Evolutionary conservation across 345 rosid species (phyloP), one percentile per base, ranked within the genome.

Genomic region (Rubroshorea leprosula): DNA sequence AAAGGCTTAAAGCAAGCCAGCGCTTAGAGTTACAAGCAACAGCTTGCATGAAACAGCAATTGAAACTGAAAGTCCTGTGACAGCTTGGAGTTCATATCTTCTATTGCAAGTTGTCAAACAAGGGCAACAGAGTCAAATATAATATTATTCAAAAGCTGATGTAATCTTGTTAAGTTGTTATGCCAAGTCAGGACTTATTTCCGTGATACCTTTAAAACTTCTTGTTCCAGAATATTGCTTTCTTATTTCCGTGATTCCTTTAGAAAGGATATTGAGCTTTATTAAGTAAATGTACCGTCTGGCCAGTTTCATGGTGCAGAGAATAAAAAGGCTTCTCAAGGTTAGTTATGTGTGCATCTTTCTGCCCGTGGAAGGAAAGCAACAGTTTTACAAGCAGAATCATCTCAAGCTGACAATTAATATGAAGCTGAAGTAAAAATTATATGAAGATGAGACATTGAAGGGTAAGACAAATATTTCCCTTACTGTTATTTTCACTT

Each of bases 401-500:
- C 70, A 21, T 73, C 78, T 68, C 95, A 80, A 80, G 93, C 81
- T 55, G 95, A 94, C 54, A n/a, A n/a, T n/a, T n/a, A 80, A 68
- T 72, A 77, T 93, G 91, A 86, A 82, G 75, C 59, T 89, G 79
- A 86, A 80, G 76, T 57, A 89, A 65, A 93, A 89, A 75, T 65
- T 74, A 29, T 24, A 51, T 7, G 89, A 86, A 23, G 49, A 81
- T 64, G 23, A 25, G 61, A 51, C 54, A 49, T n/a, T 78, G 70
- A 78, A 46, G 16, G 68, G 67, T 56, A 50, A 61, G 73, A 63
- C 21, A 31, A 22, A 29, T 29, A 29, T 29, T n/a, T n/a, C n/a
- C n/a, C n/a, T n/a, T n/a, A n/a, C n/a, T n/a, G n/a, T n/a, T n/a
- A 2, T 48, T 59, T 26, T 26, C 48, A 47, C 41, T 24, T 2